Evolutionary conservation across 2,329 filamentous ascomycete genomes (phyloP).

Genomic region (Mollisiaceae sp.): DNA sequence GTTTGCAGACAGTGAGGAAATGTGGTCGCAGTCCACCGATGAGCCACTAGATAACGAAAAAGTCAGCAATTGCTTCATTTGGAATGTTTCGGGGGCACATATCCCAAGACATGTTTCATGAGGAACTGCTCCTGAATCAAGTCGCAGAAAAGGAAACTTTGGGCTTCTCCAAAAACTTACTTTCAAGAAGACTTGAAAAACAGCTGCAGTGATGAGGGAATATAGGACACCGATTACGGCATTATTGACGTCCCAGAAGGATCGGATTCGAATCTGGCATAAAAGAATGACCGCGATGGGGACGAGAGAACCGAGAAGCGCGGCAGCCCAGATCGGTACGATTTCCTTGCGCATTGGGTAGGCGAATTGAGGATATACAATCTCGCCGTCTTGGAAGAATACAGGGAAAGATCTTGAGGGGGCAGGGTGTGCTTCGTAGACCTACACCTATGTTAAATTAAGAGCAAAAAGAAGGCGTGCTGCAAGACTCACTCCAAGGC

Average conservation of each 20-base stretch:
- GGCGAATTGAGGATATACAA: conserved; percentile 73
- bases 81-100: too few species aligned
- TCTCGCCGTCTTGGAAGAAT: conserved; percentile 67
- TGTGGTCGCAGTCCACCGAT: conserved; percentile 76
- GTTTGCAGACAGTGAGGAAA: conserved; percentile 73
- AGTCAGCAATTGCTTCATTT: too few species aligned
- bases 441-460: conserved; percentile 44
- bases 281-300: conserved; percentile 69
- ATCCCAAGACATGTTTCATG: too few species aligned
- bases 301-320: conserved; percentile 66
- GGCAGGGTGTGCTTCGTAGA: conserved; percentile 68
- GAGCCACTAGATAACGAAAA: too few species aligned
- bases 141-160: too few species aligned
- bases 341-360: conserved; percentile 74
- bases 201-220: conserved; percentile 70
- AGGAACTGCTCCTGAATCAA: too few species aligned
- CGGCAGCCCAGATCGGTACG: conserved; percentile 73
- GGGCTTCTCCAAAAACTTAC: too few species aligned
- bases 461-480: not conserved
- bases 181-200: conserved; percentile 80
- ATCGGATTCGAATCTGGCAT: conserved; percentile 70
- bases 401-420: conserved; percentile 73
- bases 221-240: conserved; percentile 72
- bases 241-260: conserved; percentile 75
- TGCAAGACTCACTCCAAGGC: conserved; percentile 61